Evolutionary conservation across 805 yeast genomes (phyloP).

Genomic region (Yarrowia keelungensis): DNA sequence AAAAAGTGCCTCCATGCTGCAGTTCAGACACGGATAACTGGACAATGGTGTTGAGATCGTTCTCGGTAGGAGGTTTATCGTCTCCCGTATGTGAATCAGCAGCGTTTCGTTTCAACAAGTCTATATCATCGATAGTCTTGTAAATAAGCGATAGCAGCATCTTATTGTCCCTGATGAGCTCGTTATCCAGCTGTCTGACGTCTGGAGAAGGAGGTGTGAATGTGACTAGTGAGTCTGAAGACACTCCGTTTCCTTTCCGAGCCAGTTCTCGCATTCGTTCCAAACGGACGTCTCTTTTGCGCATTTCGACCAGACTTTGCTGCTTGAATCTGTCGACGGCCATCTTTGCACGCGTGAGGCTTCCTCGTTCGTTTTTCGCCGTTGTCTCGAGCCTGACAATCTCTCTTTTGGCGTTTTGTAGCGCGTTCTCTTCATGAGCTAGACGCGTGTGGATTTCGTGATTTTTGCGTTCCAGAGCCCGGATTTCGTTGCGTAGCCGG

Average conservation of each 20-base stretch:
- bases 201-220: slow-evolving; percentile 40
- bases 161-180: slow-evolving; percentile 41
- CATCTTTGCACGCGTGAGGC: slow-evolving; percentile 15
- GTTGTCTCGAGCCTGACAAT: neutral
- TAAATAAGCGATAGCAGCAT: slow-evolving; percentile 40
- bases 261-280: slow-evolving; percentile 43
- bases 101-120: slow-evolving; percentile 37
- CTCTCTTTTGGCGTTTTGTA: slow-evolving; percentile 1
- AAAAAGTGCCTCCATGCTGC: slow-evolving; percentile 27
- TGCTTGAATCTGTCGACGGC: slow-evolving; percentile 40
- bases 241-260: slow-evolving; percentile 30
- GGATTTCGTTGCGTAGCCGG: slow-evolving; percentile 13
- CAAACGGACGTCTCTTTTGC: slow-evolving; percentile 45
- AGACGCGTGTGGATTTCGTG: slow-evolving; percentile 8
- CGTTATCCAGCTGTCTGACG: slow-evolving; percentile 29
- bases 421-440: slow-evolving; percentile 26
- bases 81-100: neutral
- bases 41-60: slow-evolving; percentile 19
- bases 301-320: slow-evolving; percentile 43
- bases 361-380: slow-evolving; percentile 34
- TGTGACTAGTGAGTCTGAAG: slow-evolving; percentile 41
- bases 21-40: slow-evolving; percentile 20
- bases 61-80: neutral
- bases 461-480: slow-evolving; percentile 7
- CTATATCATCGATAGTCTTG: slow-evolving; percentile 38